Conservation (phyloP, 1,139 yeast species). For the Magnusiomyces tetraspermus region DNA sequence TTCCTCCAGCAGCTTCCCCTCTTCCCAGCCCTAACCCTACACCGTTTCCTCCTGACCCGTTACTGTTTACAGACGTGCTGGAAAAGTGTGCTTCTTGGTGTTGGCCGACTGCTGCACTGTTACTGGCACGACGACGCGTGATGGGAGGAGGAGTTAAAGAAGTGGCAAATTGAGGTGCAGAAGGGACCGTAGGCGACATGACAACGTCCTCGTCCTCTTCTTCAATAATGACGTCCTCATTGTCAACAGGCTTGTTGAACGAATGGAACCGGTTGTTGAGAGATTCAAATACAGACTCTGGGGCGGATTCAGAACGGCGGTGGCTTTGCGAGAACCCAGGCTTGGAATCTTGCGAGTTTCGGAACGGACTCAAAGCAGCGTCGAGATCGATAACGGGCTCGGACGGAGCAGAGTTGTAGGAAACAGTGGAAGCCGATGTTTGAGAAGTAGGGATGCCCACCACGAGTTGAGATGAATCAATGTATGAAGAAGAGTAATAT, state of each 20-base stretch:
- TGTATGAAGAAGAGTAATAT: conserved; percentile 17
- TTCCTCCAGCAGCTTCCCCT: too few species aligned
- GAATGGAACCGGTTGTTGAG: conserved; percentile 11
- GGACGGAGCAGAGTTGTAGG: conserved; percentile 6
- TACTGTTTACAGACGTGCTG: conserved; percentile 14
- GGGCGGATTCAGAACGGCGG: conserved; percentile 27
- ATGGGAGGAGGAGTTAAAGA: not conserved
- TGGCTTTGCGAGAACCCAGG: conserved; percentile 18
- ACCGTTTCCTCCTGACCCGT: too few species aligned
- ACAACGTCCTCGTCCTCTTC: conserved; percentile 17
- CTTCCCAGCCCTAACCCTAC: too few species aligned
- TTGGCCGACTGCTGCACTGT: conserved; percentile 7
- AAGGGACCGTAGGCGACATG: not conserved
- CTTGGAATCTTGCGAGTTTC: conserved; percentile 10
- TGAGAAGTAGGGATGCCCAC: conserved; percentile 2
- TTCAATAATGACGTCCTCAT: conserved; percentile 19
- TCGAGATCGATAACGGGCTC: conserved; percentile 28
- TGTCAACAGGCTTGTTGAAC: conserved; percentile 21
- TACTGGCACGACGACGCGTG: conserved; percentile 6
- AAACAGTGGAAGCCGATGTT: not conserved
- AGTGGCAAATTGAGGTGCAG: not conserved
- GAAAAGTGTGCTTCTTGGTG: conserved; percentile 17
- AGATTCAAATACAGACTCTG: conserved; percentile 17
- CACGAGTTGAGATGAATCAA: conserved; percentile 11
- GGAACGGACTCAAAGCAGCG: conserved; percentile 27